Percentiles rank a stretch among this genome's conserved stretches.
phyloP scores from a whole-genome alignment of 805 yeast genomes.

The Suhomyces xylopsoci region DNA sequence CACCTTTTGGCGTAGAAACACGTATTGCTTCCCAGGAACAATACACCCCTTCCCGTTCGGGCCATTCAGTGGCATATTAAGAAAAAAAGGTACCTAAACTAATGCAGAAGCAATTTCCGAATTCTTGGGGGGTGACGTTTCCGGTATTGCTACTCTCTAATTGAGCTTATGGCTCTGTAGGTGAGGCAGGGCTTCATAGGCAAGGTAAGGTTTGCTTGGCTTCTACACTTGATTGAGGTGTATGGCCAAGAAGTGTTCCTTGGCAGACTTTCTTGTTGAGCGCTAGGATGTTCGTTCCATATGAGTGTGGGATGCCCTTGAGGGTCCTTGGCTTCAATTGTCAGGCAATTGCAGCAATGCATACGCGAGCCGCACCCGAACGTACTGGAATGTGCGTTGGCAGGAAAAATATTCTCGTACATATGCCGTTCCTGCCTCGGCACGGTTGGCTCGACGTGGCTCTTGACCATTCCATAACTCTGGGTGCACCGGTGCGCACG shows the following conservation, averaged over 20 bases:
- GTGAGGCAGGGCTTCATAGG: not conserved
- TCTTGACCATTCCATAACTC: not conserved
- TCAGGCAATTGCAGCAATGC: not conserved
- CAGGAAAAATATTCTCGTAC: not conserved
- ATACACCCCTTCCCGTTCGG: not conserved
- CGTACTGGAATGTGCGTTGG: not conserved
- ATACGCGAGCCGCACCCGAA: not conserved
- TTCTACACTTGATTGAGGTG: not conserved
- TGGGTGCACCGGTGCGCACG: not conserved
- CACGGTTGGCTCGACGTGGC: not conserved
- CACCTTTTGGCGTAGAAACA: not conserved
- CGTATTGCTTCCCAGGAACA: not conserved
- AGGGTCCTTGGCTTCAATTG: not conserved
- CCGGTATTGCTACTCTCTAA: not conserved
- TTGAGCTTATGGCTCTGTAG: not conserved
- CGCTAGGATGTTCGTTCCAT: too few relatives aligned
- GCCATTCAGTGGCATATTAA: not conserved
- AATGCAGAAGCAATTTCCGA: not conserved
- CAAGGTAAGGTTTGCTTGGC: not conserved
- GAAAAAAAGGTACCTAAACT: not conserved
- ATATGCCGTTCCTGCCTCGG: not conserved
- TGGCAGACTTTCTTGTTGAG: not conserved
- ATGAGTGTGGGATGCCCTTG: not conserved
- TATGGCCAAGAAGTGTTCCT: not conserved
- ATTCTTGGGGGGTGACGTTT: not conserved